Conservation (phyloP, 1,284 basidiomycete species). For the Cerioporus squamosus region DNA sequence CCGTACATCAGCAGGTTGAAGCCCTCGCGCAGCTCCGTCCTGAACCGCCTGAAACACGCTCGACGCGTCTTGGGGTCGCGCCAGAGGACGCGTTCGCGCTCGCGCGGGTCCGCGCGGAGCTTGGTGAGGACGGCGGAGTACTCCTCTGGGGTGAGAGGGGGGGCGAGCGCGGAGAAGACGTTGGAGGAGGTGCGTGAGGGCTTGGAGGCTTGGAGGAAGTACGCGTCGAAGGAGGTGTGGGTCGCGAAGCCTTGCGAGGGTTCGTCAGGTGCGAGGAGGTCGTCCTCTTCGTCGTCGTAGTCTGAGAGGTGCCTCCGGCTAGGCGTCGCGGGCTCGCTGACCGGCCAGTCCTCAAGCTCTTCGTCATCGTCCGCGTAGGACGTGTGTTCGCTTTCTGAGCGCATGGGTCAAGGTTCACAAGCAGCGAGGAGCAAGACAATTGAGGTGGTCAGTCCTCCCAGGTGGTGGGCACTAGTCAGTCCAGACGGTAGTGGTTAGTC, state of each 20-base stretch:
- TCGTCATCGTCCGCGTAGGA: slow-evolving; percentile 17
- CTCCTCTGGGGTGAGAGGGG: slow-evolving; percentile 69
- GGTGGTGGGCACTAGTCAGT: too few species aligned
- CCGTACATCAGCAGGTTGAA: slow-evolving; percentile 91
- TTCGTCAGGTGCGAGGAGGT: slow-evolving; percentile 11
- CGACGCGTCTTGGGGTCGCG: slow-evolving; percentile 34
- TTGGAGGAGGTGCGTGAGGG: slow-evolving; percentile 74
- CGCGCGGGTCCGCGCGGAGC: slow-evolving; percentile 33
- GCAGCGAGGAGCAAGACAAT: not conserved
- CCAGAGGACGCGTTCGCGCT: slow-evolving; percentile 24
- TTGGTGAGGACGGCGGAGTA: slow-evolving; percentile 47
- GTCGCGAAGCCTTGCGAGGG: slow-evolving; percentile 24
- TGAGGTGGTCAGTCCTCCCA: too few species aligned
- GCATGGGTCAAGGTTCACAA: slow-evolving; percentile 1
- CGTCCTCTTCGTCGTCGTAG: slow-evolving; percentile 14
- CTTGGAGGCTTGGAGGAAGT: slow-evolving; percentile 72
- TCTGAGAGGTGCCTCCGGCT: slow-evolving; percentile 14
- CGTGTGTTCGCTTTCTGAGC: slow-evolving; percentile 11
- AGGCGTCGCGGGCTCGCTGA: slow-evolving; percentile 19
- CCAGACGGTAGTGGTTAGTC: too few species aligned
- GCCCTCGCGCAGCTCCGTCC: slow-evolving; percentile 74
- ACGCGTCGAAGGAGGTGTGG: slow-evolving; percentile 77
- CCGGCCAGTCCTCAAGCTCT: slow-evolving; percentile 22
- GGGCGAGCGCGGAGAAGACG: slow-evolving; percentile 74
- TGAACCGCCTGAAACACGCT: slow-evolving; percentile 62